Conservation (phyloP, 106 monocot species). For the Amphibolis antarctica region DNA sequence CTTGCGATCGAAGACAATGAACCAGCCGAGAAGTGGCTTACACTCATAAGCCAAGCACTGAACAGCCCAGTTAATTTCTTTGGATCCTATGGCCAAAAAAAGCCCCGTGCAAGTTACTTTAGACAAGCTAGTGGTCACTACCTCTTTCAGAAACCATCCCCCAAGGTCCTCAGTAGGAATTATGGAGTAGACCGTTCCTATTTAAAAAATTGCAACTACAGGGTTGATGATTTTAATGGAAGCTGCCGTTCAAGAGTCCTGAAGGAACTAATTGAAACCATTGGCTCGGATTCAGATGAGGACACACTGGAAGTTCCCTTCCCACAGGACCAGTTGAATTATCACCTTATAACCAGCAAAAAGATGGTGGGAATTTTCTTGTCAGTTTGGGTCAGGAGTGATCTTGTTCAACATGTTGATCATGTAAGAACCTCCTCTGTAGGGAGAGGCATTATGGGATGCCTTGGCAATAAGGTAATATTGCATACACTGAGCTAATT, state of each 20-base stretch:
- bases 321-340: constrained; percentile 14
- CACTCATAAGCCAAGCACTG: constrained; percentile 59
- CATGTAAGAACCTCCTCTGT: constrained; percentile 65
- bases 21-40: constrained; percentile 78
- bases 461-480: constrained; percentile 83
- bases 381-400: constrained; percentile 78
- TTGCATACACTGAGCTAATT: background rate
- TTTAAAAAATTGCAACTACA: constrained; percentile 67
- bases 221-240: constrained; percentile 10
- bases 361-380: constrained; percentile 97
- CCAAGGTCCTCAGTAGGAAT: constrained; percentile 57
- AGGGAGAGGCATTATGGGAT: constrained; percentile 90
- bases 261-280: constrained; percentile 38
- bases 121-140: constrained; percentile 26
- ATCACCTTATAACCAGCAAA: constrained; percentile 69
- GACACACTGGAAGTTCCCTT: background rate
- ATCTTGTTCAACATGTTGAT: constrained; percentile 60
- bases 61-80: constrained; percentile 34
- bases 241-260: constrained; percentile 29
- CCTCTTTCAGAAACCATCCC: constrained; percentile 64
- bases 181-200: constrained; percentile 30
- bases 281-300: constrained; percentile 40
- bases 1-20: constrained; percentile 81
- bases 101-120: constrained; percentile 16
- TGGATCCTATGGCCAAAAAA: constrained; percentile 4